Evolutionary conservation across 2,329 filamentous ascomycete species (phyloP), one percentile per base, ranked within the genome.

Genomic region (Calonectria honghensis): DNA sequence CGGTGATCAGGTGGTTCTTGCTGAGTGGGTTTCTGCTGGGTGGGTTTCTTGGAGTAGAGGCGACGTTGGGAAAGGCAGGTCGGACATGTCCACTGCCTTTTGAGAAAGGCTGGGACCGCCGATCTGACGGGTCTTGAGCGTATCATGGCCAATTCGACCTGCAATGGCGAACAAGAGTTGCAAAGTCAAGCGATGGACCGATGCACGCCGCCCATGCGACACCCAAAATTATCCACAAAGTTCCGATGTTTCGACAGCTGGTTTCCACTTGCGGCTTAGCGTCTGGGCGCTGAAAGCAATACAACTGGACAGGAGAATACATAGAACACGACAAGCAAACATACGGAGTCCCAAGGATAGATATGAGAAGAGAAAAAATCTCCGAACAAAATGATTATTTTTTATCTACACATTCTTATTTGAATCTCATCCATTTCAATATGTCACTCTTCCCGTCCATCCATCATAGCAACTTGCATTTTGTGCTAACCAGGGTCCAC

Each of bases 1-100:
- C 92, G 89, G 82, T 93, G 92, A 78, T 93, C 91, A 73, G 89
- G 85, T 74, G 85, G 82, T 67, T 85, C 83, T 51, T 79, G 80
- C 72, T 77, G 78, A 67, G 78, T 76, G 41, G 79, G 73, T 68
- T 81, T 79, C 51, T 79, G 80, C 72, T 77, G 78, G 68, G 78
- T 76, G 41, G 79, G 73, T 68, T 81, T 79, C 67, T 82, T 75
- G 29, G 84, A 84, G 76, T 83, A 85, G 39, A 75, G 76, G 7
- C 83, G 84, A 14, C 76, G 80, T 13, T 73, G 79, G 6, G 79
- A 81, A 7, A 83, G 75, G 51, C 84, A 85, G 18, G 81, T 68
- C 29, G 80, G 77, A 24, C 84, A 85, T 4, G 78, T 83, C 84
- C 84, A 85, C 73, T 74, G 81, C 51, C 75, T 71, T 61, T 69